Base-by-base conservation (phyloP, 108 stramenopile species). In the Skeletonema potamos region DNA sequence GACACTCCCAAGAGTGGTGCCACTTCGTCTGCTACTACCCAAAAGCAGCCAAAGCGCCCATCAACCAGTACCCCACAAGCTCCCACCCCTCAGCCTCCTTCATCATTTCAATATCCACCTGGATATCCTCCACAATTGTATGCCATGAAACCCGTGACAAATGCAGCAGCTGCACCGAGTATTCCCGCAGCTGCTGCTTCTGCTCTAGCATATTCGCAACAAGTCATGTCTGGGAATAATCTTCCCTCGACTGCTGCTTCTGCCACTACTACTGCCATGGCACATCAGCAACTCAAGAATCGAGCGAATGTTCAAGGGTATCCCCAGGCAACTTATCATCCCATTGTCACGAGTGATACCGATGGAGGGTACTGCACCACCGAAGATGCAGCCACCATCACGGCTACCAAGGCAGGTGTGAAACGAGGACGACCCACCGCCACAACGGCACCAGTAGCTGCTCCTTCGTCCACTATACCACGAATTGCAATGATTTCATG, bases 281-380 rank as follows among this genome's bases (percentile, higher is more conserved):
- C 48, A 18, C 46, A 48, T 8, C 20, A 48, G 20, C 46, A 48
- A 51, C 39, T 41, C 39, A 41, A n/a, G 15, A 41, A 15, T 41
- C 8, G 48, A 24, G 1, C 48, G 20, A 51, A 51, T 24, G 20
- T 51, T 22, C 48, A 22, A 51, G 48, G 48, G 18, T 51, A 51
- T 22, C 18, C 48, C 18, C 48, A 51, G 48, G 20, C 33, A 11
- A 73, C 41, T 54, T 39, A 32, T 30, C 65, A 32, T 30, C 65
- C 54, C 24, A 36, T 94, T 18, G 89, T 94, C 6, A 90, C 92
- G 2, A 93, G 92, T 72, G 92, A 93, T 77, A 93, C 92, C 1
- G 90, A 94, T 59, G 84, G 85, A 13, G 77, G 48, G 22, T 51
- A 51, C 22, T 51, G 58, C 36, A 24, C 34, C n/a, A 46, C 46